These are phyloP conservation scores for Podospora fimiseda DNA, from an alignment of 495 filamentous ascomycete species.

Conservation along the genomic window DNA sequence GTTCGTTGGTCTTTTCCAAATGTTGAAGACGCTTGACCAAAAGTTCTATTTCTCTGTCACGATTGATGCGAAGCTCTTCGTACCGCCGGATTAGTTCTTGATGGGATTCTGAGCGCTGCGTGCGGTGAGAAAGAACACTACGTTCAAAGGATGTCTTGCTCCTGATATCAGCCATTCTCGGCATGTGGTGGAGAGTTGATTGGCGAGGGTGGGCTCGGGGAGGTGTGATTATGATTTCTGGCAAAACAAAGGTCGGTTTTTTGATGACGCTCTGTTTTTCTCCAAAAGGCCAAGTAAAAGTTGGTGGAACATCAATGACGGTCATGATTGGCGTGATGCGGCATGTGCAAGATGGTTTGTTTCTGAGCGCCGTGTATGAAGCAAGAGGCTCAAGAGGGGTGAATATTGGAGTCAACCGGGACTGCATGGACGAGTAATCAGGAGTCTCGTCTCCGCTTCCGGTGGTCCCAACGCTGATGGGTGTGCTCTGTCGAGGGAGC, in stretches of 20 bases:
- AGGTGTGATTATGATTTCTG: constrained; percentile 13
- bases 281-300: too few relatives aligned
- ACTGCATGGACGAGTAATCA: too few relatives aligned
- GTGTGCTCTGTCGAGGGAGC: neutral
- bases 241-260: constrained; percentile 1
- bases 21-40: constrained; percentile 21
- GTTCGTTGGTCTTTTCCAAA: constrained; percentile 29
- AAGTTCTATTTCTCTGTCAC: constrained; percentile 27
- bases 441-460: too few relatives aligned
- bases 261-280: too few relatives aligned
- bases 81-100: constrained; percentile 26
- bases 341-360: neutral
- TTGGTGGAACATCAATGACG: constrained; percentile 16
- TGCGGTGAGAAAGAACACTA: neutral
- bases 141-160: neutral
- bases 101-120: constrained; percentile 13
- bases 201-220: constrained; percentile 9
- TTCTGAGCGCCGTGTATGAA: neutral
- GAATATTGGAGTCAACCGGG: neutral
- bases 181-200: neutral
- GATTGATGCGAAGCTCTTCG: constrained; percentile 27
- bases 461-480: neutral
- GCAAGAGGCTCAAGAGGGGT: neutral
- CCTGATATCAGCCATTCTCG: neutral
- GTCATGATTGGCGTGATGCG: constrained; percentile 16